These are phyloP conservation scores for Sarocladiaceae sp. DNA, from an alignment of 2,329 filamentous ascomycete species.

Conservation along the genomic window DNA sequence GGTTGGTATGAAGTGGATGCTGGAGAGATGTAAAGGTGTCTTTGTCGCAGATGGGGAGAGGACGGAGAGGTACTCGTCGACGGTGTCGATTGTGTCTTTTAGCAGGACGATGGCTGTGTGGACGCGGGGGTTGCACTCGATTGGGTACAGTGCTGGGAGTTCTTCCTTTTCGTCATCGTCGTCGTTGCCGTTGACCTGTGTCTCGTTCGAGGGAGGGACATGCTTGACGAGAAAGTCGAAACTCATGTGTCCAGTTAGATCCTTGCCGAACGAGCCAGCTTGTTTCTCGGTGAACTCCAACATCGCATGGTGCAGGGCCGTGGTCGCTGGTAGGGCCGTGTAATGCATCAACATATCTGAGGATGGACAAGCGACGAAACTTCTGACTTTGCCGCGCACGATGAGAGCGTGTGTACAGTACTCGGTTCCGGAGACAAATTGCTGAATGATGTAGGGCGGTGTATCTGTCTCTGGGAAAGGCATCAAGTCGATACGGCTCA, in stretches of 20 bases:
- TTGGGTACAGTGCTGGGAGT: slow-evolving; percentile 48
- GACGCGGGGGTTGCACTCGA: slow-evolving; percentile 67
- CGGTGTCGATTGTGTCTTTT: slow-evolving; percentile 38
- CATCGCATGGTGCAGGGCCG: slow-evolving; percentile 55
- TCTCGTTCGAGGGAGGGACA: not conserved
- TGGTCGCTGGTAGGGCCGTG: slow-evolving; percentile 49
- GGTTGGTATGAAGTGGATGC: slow-evolving; percentile 17
- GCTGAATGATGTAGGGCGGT: slow-evolving; percentile 57
- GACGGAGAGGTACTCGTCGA: slow-evolving; percentile 48
- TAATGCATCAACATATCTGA: slow-evolving; percentile 64
- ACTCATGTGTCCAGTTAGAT: slow-evolving; percentile 65
- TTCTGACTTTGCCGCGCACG: slow-evolving; percentile 58
- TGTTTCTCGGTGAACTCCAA: slow-evolving; percentile 59
- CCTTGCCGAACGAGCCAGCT: slow-evolving; percentile 41
- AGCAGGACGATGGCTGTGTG: slow-evolving; percentile 66
- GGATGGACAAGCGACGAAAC: slow-evolving; percentile 64
- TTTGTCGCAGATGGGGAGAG: slow-evolving; percentile 23
- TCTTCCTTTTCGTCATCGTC: slow-evolving; percentile 20
- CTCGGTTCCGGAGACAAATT: slow-evolving; percentile 58
- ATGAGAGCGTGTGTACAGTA: slow-evolving; percentile 70
- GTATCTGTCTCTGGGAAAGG: slow-evolving; percentile 31
- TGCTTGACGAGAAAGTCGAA: slow-evolving; percentile 63
- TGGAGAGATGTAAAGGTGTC: not conserved
- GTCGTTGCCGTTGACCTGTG: not conserved
- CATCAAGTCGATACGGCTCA: slow-evolving; percentile 43